Conservation (phyloP, 306 rosid genomes). For the Prunus dulcis region DNA sequence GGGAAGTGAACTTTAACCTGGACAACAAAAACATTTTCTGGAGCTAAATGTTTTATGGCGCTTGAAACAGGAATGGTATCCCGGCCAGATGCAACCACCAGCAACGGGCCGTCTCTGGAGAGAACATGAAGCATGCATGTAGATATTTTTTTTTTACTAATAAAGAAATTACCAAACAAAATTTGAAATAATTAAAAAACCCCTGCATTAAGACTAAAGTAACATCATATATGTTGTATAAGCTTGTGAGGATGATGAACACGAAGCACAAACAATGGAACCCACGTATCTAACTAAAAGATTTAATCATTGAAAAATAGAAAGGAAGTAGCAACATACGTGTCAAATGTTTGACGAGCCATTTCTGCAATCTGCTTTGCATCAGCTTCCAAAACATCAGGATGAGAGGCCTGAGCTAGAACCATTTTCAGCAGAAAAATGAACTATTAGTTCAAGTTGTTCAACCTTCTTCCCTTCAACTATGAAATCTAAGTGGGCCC, state of each 20-base stretch:
- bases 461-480: neutral
- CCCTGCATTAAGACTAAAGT: no score
- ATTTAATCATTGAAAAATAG: neutral
- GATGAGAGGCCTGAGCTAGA: constrained; percentile 50
- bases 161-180: neutral
- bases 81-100: constrained; percentile 87
- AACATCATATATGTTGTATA: neutral
- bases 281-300: neutral
- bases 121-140: neutral
- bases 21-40: constrained; percentile 84
- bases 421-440: constrained; percentile 15
- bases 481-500: neutral
- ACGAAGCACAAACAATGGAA: neutral
- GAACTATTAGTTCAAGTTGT: neutral
- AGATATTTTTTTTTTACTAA: neutral
- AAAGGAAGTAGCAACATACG: neutral
- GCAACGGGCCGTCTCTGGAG: constrained; percentile 73
- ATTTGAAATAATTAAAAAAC: neutral
- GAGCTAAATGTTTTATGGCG: constrained; percentile 79
- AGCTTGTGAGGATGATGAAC: neutral
- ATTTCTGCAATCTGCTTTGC: constrained; percentile 58
- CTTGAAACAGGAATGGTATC: constrained; percentile 80
- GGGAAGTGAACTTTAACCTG: constrained; percentile 57
- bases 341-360: constrained; percentile 64
- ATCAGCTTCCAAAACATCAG: constrained; percentile 71